Conservation (phyloP, 1,284 basidiomycete species). For the Microbotryomycetes sp. region DNA sequence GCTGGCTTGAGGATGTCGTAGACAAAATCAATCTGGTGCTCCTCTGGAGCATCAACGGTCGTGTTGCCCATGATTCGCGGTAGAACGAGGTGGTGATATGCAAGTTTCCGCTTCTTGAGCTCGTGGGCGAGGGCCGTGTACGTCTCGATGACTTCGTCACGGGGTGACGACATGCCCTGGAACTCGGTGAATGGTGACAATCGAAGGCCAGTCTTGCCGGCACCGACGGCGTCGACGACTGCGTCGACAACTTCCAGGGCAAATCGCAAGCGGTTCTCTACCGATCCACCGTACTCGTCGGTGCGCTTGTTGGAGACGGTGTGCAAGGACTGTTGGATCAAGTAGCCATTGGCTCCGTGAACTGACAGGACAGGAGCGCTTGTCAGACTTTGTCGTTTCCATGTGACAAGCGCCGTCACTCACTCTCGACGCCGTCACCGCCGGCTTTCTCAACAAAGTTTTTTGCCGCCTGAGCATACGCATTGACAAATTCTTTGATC, state of each 20-base stretch:
- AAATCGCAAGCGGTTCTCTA: constrained; percentile 53
- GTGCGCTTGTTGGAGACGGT: constrained; percentile 50
- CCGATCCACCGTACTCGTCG: constrained; percentile 54
- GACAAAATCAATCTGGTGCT: neutral
- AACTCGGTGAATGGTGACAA: constrained; percentile 51
- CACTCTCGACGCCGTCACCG: constrained; percentile 58
- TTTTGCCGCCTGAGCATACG: constrained; percentile 48
- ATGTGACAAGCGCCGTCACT: too few species aligned
- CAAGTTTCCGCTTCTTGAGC: constrained; percentile 45
- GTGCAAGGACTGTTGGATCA: constrained; percentile 53
- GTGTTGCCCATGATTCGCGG: constrained; percentile 27
- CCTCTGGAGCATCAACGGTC: neutral
- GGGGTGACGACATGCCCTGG: constrained; percentile 39
- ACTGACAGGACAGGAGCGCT: neutral
- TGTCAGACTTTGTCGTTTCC: too few species aligned
- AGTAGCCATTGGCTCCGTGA: constrained; percentile 43
- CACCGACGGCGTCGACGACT: constrained; percentile 48
- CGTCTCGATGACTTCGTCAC: constrained; percentile 34
- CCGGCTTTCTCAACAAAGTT: constrained; percentile 53
- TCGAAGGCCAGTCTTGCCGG: constrained; percentile 49
- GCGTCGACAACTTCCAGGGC: constrained; percentile 50
- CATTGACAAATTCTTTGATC: constrained; percentile 43
- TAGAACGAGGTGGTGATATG: constrained; percentile 51
- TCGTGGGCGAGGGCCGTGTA: constrained; percentile 36
- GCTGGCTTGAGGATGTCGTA: constrained; percentile 26